Evolutionary conservation across 2,329 filamentous ascomycete genomes (phyloP), one percentile per base, ranked within the genome.

Genomic region (Penicillium digitatum): DNA sequence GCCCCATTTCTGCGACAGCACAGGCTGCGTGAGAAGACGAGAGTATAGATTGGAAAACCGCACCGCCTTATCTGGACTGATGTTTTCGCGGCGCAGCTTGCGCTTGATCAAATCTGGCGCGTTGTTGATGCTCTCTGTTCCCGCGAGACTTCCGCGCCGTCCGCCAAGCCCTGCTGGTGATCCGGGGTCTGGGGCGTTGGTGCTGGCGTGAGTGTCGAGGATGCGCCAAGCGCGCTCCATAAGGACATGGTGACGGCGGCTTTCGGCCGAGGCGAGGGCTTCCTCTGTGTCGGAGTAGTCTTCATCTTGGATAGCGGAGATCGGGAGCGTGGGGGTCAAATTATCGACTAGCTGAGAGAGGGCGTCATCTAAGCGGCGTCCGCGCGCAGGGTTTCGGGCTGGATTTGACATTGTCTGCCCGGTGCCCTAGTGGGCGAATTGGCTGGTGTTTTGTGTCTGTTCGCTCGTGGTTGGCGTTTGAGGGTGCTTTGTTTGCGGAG

Each of bases 1-100:
- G 3, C 89, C 90, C 91, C 92, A 97, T 81, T 99, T 99, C 73
- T 96, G 89, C 66, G 89, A 88, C 42, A 99, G 81, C 6, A 97
- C 92, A 0, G 92, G 92, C 62, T 96, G 85, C n/a, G 90, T 89
- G 26, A 96, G 80, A 18, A 99, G 82, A 54, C 90, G 84, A 32
- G 90, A 90, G 74, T 96, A 96, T 27, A 99, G 82, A 68, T 96
- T 95, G 24, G 90, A 88, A 74, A 96, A 96, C 58, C 87, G 84
- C 20, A 93, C 80, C 3, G 92, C 90, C 73, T 92, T 83, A 65
- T 84, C 85, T 22, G 80, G 88, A 60, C 82, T 88, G 43, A 83
- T 83, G 67, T 90, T 89, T 63, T 87, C 87, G 65, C 88, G 85
- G 55, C 95, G 84, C 60, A 99, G 80, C 74, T 89, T 90, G 69